Percentiles rank a stretch among this genome's conserved stretches.
Conservation (phyloP, 2,329 filamentous ascomycete species). For the Venturia asperata region DNA sequence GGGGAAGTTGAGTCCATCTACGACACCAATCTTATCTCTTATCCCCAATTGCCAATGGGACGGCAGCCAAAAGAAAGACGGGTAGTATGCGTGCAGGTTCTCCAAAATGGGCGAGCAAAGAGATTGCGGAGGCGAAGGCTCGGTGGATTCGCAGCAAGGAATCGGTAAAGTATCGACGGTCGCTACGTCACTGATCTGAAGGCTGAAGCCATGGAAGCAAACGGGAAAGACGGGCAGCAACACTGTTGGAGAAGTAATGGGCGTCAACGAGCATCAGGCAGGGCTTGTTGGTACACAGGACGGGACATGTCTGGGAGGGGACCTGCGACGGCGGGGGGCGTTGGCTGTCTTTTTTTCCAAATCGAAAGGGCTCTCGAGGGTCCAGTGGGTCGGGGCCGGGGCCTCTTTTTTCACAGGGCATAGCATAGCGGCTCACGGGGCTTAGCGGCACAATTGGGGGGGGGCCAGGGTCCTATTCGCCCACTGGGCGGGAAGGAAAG, state of each 20-base stretch:
- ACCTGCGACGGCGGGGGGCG: too few species aligned
- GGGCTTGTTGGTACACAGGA: not conserved
- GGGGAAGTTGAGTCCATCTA: not conserved
- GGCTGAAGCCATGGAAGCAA: not conserved
- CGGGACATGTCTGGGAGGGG: too few species aligned
- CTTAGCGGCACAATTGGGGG: too few species aligned
- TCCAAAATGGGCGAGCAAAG: not conserved
- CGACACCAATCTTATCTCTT: not conserved
- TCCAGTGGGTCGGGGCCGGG: too few species aligned
- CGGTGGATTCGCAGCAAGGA: not conserved
- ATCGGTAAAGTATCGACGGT: not conserved
- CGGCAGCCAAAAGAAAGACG: not conserved
- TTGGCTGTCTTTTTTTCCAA: too few species aligned
- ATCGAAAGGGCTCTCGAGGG: too few species aligned
- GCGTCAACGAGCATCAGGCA: not conserved
- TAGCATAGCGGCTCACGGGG: too few species aligned
- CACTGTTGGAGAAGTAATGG: not conserved
- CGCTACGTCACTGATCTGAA: not conserved
- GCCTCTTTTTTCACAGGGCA: too few species aligned
- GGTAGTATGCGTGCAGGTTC: not conserved
- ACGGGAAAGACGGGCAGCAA: not conserved
- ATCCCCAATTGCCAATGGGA: not conserved
- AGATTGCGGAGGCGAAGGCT: constrained; percentile 1
- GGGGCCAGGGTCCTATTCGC: too few species aligned
- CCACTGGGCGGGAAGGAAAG: too few species aligned